Percentiles rank a stretch among this genome's conserved stretches.
Conservation (phyloP, 2,329 filamentous ascomycete genomes). For the Calonectria montana region DNA sequence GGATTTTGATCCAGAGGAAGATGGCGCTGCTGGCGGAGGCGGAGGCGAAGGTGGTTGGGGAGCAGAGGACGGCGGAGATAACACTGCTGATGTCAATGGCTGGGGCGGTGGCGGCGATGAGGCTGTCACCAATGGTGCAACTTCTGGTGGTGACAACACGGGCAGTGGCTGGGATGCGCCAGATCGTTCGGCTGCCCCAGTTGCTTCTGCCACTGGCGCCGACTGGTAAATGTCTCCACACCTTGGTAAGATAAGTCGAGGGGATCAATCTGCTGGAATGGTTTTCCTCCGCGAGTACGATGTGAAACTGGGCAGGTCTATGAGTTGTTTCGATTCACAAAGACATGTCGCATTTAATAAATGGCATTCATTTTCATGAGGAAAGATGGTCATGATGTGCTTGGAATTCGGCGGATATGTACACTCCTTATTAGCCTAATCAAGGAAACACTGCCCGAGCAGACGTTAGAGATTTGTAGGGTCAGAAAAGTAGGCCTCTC, state of each 20-base stretch:
- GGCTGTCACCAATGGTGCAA: not conserved
- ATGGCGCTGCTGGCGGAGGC: slow-evolving; percentile 41
- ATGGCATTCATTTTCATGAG: not conserved
- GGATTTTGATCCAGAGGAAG: slow-evolving; percentile 59
- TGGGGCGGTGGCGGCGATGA: slow-evolving; percentile 16
- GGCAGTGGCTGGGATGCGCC: not conserved
- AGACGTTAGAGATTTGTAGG: too few species aligned
- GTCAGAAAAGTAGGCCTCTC: too few species aligned
- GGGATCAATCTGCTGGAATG: not conserved
- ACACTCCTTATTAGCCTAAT: too few species aligned
- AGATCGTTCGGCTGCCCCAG: not conserved
- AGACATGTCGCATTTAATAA: not conserved
- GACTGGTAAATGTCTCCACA: slow-evolving; percentile 1
- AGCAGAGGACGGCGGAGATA: slow-evolving; percentile 29
- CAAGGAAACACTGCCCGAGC: too few species aligned
- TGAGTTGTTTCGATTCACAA: slow-evolving; percentile 6
- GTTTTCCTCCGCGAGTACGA: not conserved
- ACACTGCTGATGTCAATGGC: slow-evolving; percentile 6
- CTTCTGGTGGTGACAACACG: not conserved
- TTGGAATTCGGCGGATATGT: not conserved
- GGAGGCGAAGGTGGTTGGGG: slow-evolving; percentile 18
- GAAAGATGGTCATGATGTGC: not conserved
- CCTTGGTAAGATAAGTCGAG: not conserved
- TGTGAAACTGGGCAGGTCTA: slow-evolving; percentile 20
- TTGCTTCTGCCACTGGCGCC: not conserved